Conservation (phyloP, 2,329 filamentous ascomycete species). For the Monilinia vaccinii-corymbosi region DNA sequence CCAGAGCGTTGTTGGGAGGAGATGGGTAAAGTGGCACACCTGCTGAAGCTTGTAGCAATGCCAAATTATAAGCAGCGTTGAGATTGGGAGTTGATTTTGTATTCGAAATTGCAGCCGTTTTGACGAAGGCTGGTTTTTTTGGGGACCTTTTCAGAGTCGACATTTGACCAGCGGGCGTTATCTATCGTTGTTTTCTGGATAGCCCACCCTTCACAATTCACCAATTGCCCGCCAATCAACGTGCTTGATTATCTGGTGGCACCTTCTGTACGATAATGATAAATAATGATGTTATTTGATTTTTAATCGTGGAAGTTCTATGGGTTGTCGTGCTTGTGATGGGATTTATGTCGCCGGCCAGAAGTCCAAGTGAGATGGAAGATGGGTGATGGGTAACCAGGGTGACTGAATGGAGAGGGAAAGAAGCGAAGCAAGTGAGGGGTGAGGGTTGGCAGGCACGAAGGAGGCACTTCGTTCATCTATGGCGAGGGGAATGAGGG, state of each 20-base stretch:
- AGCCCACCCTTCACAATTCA: neutral
- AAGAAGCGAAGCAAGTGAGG: neutral
- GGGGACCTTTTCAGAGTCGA: slow-evolving; percentile 5
- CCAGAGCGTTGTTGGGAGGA: neutral
- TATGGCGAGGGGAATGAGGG: neutral
- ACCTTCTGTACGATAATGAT: neutral
- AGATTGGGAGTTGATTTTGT: slow-evolving; percentile 53
- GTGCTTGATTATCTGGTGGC: neutral
- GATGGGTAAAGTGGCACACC: neutral
- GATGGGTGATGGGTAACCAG: neutral
- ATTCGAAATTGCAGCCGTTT: slow-evolving; percentile 18
- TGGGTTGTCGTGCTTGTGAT: neutral
- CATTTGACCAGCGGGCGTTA: neutral
- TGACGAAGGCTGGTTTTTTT: slow-evolving; percentile 3
- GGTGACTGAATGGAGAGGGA: neutral
- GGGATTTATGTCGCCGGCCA: neutral
- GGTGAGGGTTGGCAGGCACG: neutral
- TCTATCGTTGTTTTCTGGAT: neutral
- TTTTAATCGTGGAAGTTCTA: neutral
- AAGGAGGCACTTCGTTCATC: neutral
- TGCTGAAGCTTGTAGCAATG: slow-evolving; percentile 10
- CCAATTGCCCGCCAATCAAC: neutral
- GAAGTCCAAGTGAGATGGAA: neutral
- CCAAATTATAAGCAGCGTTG: slow-evolving; percentile 29
- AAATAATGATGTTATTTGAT: neutral